These are phyloP conservation scores for Mrakia frigida DNA, from an alignment of 768 basidiomycete species.

Conservation along the genomic window DNA sequence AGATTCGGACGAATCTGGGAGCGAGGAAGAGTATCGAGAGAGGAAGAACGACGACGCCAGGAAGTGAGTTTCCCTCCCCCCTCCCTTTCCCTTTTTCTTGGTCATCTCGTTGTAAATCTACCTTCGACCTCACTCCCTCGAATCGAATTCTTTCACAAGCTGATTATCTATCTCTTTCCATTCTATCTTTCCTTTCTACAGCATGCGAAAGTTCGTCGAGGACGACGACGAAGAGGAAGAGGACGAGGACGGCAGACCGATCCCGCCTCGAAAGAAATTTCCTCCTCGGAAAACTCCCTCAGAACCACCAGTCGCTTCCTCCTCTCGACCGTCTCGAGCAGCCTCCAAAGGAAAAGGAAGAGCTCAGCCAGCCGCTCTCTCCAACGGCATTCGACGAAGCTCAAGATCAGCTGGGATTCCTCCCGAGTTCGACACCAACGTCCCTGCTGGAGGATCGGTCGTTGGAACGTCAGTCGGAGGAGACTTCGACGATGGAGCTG, in stretches of 20 bases:
- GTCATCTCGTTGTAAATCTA: not conserved
- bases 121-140: not conserved
- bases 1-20: not conserved
- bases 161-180: not conserved
- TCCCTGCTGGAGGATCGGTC: not conserved
- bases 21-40: not conserved
- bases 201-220: not conserved
- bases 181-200: not conserved
- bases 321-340: not conserved
- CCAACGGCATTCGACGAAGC: not conserved
- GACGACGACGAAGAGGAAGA: constrained; percentile 10
- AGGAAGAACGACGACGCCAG: not conserved
- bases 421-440: not conserved
- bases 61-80: not conserved
- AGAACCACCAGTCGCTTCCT: not conserved
- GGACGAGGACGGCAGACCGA: constrained; percentile 9
- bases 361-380: not conserved
- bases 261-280: not conserved
- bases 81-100: not conserved
- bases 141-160: not conserved
- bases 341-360: constrained; percentile 4
- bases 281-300: not conserved
- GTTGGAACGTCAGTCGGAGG: not conserved
- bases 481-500: constrained; percentile 19
- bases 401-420: not conserved